Conservation (phyloP, 257 asterid species). For the Solanum commersonii region DNA sequence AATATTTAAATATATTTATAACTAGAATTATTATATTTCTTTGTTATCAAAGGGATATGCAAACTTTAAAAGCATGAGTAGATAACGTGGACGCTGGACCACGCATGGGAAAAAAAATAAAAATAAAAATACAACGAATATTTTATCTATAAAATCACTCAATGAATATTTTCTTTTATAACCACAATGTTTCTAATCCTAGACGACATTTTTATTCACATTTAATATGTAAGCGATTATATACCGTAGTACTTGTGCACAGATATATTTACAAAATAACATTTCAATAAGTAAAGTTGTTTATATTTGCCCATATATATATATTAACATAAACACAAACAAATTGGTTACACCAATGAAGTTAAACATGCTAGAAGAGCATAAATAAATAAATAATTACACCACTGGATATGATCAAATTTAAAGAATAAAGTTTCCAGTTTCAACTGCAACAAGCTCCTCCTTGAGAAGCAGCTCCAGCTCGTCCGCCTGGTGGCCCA, state of each 20-base stretch:
- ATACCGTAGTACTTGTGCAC: not conserved
- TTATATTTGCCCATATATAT: not conserved
- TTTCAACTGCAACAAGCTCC: conserved; percentile 17
- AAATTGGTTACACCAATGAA: not conserved
- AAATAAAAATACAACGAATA: no score
- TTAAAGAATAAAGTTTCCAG: not conserved
- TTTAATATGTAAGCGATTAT: no score
- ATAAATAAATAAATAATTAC: not conserved
- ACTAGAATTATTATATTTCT: not conserved
- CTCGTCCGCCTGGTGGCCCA: conserved; percentile 15
- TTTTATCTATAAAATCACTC: not conserved
- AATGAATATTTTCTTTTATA: no score
- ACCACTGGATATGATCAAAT: not conserved
- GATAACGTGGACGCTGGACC: no score
- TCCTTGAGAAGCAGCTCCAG: conserved; percentile 15
- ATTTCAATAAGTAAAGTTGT: not conserved
- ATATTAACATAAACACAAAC: not conserved
- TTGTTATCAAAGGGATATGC: not conserved
- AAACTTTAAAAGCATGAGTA: no score
- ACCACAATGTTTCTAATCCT: not conserved
- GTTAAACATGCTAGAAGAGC: not conserved
- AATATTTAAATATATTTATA: no score
- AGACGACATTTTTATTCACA: not conserved
- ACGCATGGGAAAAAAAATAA: not conserved
- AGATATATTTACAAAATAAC: not conserved